Base-by-base conservation (phyloP, 2,329 filamentous ascomycete species). In the Hysterium pulicare region DNA sequence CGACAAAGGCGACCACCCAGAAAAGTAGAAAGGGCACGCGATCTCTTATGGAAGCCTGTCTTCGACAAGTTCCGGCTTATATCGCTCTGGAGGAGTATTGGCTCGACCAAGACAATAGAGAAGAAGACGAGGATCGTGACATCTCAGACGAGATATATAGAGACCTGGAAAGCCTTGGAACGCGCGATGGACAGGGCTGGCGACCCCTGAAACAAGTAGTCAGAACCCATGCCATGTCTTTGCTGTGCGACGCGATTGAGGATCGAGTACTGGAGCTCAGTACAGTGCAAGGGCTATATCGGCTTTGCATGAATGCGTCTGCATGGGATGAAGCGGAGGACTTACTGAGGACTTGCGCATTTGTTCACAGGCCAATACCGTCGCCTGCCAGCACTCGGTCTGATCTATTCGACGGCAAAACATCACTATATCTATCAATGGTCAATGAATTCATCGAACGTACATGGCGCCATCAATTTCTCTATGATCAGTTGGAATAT, bases 31-130 rank as follows among this genome's bases (percentile, higher is more conserved):
- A 46, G 6, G 70, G 70, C 15, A 55, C 67, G 3, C 48, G 62
- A 9, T 68, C 68, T 2, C 54, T 73, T 6, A 55, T 68, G 43
- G 49, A 50, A 6, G 61, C 60, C 3, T 73, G 71, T 40, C 46
- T 73, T 22, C 58, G 61, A 10, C 60, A 61, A 37, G 54, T 73
- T 10, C 69, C 71, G 1, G 55, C 55, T 10, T 71, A 71, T 33
- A 69, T 73, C 23, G 59, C 58, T 21, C 51, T 66, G 2, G 67
- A 71, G 35, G 62, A 68, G 28, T 41, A 67, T 28, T 69, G 66
- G 46, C 59, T 60, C 4, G 49, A 58, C 16, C 48, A 64, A 10
- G 59, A 64, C 23, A 50, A 48, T 30, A 44, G 57, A 19, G 55
- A 62, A 10, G 58, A 61, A 7, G 54, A 55, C 1, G 50, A 62